Conservation (phyloP, 495 filamentous ascomycete species). For the Oleoguttula mirabilis region DNA sequence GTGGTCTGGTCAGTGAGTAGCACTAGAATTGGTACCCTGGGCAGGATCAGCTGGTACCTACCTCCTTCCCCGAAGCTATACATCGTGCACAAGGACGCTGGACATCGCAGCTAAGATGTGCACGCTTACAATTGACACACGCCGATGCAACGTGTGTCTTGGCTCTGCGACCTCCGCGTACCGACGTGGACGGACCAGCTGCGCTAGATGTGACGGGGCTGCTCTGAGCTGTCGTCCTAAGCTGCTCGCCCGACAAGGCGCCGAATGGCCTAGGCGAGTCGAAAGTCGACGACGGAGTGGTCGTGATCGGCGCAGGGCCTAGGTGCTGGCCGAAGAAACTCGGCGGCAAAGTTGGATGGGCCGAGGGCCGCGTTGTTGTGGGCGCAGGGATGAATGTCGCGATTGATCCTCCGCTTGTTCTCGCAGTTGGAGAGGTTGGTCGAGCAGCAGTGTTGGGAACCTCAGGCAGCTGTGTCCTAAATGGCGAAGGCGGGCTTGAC, state of each 20-base stretch:
- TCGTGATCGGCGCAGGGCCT: background rate
- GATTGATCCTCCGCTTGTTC: no score
- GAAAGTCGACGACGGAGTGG: background rate
- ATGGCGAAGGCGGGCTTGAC: constrained; percentile 31
- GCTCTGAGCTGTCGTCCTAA: no score
- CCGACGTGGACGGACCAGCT: background rate
- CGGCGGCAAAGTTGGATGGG: no score
- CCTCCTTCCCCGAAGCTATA: constrained; percentile 52
- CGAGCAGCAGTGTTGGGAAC: background rate
- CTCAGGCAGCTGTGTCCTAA: constrained; percentile 1
- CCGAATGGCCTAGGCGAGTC: background rate
- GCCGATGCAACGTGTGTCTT: constrained; percentile 96
- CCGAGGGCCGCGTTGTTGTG: no score
- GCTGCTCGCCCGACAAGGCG: no score
- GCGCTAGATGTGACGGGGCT: background rate
- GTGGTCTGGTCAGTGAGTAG: background rate
- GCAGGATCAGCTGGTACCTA: constrained; percentile 29
- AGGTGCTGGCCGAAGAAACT: no score
- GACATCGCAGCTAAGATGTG: constrained; percentile 72
- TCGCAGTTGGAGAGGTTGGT: background rate
- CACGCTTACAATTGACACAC: constrained; percentile 94
- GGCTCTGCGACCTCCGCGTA: constrained; percentile 48
- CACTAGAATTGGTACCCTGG: no score
- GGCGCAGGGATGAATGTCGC: no score
- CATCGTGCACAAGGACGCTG: constrained; percentile 52